Base-by-base conservation (phyloP, 768 basidiomycete genomes). In the Fistulinella prunicolor region DNA sequence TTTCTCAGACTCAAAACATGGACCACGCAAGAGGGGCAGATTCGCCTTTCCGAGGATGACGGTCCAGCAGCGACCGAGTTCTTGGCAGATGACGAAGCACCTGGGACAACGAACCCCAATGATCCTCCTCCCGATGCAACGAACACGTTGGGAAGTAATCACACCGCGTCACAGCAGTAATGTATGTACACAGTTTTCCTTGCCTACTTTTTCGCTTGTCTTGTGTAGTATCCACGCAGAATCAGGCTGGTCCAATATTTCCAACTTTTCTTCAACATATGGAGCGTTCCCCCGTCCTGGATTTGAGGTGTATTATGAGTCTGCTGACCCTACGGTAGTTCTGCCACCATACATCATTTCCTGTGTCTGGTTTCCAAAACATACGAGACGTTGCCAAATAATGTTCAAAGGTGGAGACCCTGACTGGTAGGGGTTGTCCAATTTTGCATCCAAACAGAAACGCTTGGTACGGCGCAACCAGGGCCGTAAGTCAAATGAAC, bases 21-120 rank as follows among this genome's bases (percentile, higher is more conserved):
- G 64, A 71, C 73, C 2, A 64, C 68, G 14, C 58, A 66, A 14
- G 80, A 82, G 50, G 85, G 85, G 3, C 72, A 63, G 6, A 84
- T 88, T 46, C 77, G 85, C 9, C 72, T 88, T 19, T 85, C 83
- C 39, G 74, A 79, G 58, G 86, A 88, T 54, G 83, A 86, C 44
- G 82, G 83, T 0, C 85, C 85, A 12, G 74, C 85, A n/a, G 76
- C 83, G n/a, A 70, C 72, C 14, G 81, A 82, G 45, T 86, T 86
- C 51, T 55, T 88, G 40, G 76, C 79, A 26, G 75, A 79, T 39
- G 81, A 82, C 38, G 82, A 74, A 16, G 63, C 57, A 20, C 50
- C 78, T 12, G 77, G 74, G 28, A 65, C 73, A 24, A 68, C 65
- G 22, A 54, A 59, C 21, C 62, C 59, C 49, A 53, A 54, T 30